Base-by-base conservation (phyloP, 495 filamentous ascomycete species). In the Immersiella caudata region DNA sequence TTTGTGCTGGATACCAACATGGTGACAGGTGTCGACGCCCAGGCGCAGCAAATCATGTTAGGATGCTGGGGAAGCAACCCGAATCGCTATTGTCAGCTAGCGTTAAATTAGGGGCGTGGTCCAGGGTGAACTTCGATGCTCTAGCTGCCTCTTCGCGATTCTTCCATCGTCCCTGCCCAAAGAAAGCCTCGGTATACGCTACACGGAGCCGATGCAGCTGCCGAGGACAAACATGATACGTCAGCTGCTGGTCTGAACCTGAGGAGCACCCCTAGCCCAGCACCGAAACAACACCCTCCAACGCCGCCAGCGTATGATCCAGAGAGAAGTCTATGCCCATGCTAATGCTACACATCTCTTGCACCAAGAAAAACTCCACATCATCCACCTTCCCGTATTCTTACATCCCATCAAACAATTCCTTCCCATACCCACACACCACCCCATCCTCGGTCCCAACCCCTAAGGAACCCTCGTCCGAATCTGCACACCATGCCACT, bases 401-500 rank as follows among this genome's bases (percentile, higher is more conserved):
- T 46, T 14, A 46, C 40, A 46, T 46, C 40, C 9, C 40, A 46
- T 2, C 16, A 5, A 14, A 46, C 40, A 5, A 12, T 46, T 12
- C 16, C 40, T 12, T 14, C 11, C 40, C 9, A 46, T 46, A 18
- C 14, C 40, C 40, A 46, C 12, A 33, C 29, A 33, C 3, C 8
- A 3, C 29, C 29, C 29, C 4, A 46, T 46, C 4, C 40, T 12
- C 40, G 2, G 11, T 12, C 40, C 40, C 40, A 46, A 14, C 16
- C 6, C 25, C 26, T 20, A 59, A n/a, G 82, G 81, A 33, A 74
- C 79, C 68, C 77, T 82, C 7, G 90, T 93, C 80, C 80, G 87
- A 67, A 93, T 77, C 79, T 91, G 89, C 36, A 93, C 80, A 24
- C 90, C 90, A 78, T 93, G 90, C 90, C 90, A 92, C 52, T 81